Base-by-base conservation (phyloP, 2,329 filamentous ascomycete genomes). In the Arachnopeziza araneosa region DNA sequence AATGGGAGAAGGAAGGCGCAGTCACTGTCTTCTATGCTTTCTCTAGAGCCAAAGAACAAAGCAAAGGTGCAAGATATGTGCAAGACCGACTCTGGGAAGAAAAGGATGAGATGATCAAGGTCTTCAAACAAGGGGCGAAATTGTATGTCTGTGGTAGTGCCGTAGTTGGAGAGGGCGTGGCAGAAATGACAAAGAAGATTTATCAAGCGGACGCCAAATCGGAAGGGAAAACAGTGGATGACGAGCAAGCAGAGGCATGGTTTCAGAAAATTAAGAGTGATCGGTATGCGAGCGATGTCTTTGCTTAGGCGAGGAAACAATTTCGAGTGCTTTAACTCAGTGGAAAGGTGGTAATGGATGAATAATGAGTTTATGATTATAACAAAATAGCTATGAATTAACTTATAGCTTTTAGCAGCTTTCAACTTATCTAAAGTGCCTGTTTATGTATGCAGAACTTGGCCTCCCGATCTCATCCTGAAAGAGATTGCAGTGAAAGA, bases 281-380 rank as follows among this genome's bases (percentile, higher is more conserved):
- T 66, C 69, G 79, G 60, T 78, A 75, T 72, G 75, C 75, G 32
- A 76, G 72, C 23, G 78, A 80, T 72, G 76, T 79, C 22, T 79
- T 79, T 61, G 62, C 62, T 50, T 68, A 53, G 60, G 30, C 23
- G 44, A 24, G 50, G 2, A 52, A 12, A 50, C 44, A 44, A 32
- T 14, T 44, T 17, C 12, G 17, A 17, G 12, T 14, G 36, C 36
- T 44, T 32, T 14, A 7, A 32, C 7, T 14, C 14, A 32, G 7
- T 32, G n/a, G n/a, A n/a, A n/a, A n/a, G n/a, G 26, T 30, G 26
- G 9, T 30, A 9, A 9, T 30, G 26, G 26, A 32, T 14, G 30
- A 32, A 32, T 44, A 44, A 44, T 44, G 5, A 44, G 17, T 12
- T 44, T 44, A 14, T 17, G 17, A 44, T 44, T 14, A 14, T 8